A percentile compares a stretch with the other conserved stretches of the same genome.
Conservation (phyloP, 345 rosid genomes). For the Rhodamnia rubescens region DNA sequence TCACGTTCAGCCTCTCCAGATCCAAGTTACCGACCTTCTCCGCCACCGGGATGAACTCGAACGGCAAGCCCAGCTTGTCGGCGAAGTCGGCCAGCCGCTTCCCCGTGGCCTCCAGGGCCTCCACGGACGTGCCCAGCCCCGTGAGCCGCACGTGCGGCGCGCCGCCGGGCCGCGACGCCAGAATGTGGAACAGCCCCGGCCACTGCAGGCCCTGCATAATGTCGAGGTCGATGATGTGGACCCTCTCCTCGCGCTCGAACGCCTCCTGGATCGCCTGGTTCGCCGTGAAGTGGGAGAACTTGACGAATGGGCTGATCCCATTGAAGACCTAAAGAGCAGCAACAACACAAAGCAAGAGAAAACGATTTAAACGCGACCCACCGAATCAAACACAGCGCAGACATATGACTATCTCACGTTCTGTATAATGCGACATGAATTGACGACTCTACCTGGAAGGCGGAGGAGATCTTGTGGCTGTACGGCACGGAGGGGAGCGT, state of each 20-base stretch:
- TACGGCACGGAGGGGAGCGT: slow-evolving; percentile 71
- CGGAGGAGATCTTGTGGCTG: slow-evolving; percentile 71
- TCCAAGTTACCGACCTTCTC: slow-evolving; percentile 85
- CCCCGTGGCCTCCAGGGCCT: slow-evolving; percentile 88
- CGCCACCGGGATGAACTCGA: slow-evolving; percentile 78
- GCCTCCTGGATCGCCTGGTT: slow-evolving; percentile 98
- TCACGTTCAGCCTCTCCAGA: slow-evolving; percentile 58
- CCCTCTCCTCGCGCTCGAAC: slow-evolving; percentile 84
- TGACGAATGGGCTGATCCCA: slow-evolving; percentile 90
- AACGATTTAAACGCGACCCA: background rate
- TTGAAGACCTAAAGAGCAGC: slow-evolving; percentile 43
- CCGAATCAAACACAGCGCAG: background rate
- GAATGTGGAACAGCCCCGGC: slow-evolving; percentile 94
- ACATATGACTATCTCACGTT: background rate
- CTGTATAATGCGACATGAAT: background rate
- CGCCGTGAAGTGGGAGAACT: slow-evolving; percentile 97
- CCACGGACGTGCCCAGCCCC: slow-evolving; percentile 83
- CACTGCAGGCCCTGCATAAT: slow-evolving; percentile 99
- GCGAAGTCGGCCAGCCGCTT: slow-evolving; percentile 90
- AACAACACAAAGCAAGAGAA: background rate
- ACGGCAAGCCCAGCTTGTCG: slow-evolving; percentile 71
- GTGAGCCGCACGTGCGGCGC: slow-evolving; percentile 93
- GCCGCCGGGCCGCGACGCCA: slow-evolving; percentile 87
- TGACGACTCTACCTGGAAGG: slow-evolving; percentile 41
- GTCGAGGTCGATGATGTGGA: slow-evolving; percentile 90